These are phyloP conservation scores for Paecilomyces niveus DNA, from an alignment of 2,329 filamentous ascomycete genomes.

Conservation along the genomic window DNA sequence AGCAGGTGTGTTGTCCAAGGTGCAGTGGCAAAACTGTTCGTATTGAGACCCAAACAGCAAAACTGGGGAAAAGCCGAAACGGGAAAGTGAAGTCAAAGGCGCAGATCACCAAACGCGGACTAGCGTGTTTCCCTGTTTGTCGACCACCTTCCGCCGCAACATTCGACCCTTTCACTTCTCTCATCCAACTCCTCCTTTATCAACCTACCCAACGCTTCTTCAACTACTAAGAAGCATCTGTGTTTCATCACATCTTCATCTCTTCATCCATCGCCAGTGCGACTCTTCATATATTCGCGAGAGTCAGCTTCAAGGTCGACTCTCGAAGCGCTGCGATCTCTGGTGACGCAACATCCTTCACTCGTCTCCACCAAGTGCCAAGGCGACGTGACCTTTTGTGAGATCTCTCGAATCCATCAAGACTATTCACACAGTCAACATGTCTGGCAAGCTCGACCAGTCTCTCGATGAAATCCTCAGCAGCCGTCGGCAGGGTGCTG, in stretches of 20 bases:
- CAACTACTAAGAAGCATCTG: neutral
- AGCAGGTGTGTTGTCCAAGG: neutral
- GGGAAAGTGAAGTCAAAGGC: neutral
- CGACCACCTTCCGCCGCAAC: neutral
- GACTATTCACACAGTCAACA: constrained; percentile 38
- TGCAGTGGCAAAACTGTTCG: neutral
- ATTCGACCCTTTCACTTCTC: neutral
- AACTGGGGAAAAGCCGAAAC: neutral
- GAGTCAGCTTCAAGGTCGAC: neutral
- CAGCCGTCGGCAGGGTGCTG: constrained; percentile 52
- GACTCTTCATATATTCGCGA: neutral
- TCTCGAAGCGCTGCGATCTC: neutral
- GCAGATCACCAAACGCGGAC: neutral
- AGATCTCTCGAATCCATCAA: constrained; percentile 1
- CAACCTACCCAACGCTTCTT: constrained; percentile 8
- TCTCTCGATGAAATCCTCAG: constrained; percentile 96
- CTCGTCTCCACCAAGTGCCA: constrained; percentile 6
- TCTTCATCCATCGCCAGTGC: neutral
- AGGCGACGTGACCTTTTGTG: constrained; percentile 1
- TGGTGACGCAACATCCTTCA: constrained; percentile 6
- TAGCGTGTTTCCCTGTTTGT: neutral
- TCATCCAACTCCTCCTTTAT: neutral
- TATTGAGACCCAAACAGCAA: neutral
- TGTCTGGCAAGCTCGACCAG: constrained; percentile 94
- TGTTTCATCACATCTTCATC: neutral